Evolutionary conservation across 495 filamentous ascomycete genomes (phyloP), one percentile per base, ranked within the genome.

Genomic region (Trichocladium uniseriatum): DNA sequence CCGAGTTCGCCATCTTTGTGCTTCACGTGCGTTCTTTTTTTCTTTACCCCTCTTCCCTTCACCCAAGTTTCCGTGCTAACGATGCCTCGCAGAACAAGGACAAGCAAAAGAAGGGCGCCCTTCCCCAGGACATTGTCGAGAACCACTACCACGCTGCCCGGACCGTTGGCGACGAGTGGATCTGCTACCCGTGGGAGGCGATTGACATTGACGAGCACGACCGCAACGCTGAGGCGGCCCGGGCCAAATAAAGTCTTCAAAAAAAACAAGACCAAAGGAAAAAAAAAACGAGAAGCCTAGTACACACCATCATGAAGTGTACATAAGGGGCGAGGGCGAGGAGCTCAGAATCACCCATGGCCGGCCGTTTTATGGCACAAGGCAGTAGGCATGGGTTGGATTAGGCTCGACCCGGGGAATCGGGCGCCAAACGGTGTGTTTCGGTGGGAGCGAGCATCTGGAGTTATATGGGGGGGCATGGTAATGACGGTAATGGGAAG

Each of bases 121-220:
- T 99, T 41, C 89, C 94, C 13, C 57, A 79, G n/a, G 80, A 86
- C 11, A 87, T 95, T 81, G 76, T 88, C 61, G 70, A 84, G 48
- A 77, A 79, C 21, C 74, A 83, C 56, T 99, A 99, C 69, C 65
- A 88, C 48, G 92, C 92, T 19, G 86, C 92, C 13, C 73, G 82
- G 57, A 96, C 92, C 27, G 87, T 91, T 18, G 78, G 76, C 19
- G 91, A 99, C 71, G 83, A 88, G 47, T 99, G 92, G 92, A 96
- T 96, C 62, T 92, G 87, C 74, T 99, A 99, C 68, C 92, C 92
- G n/a, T 98, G 92, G 92, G 92, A 98, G 70, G 92, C 94, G 36
- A 86, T 71, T 70, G 86, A 96, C 66, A 96, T 97, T 57, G 92
- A 96, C 24, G 84, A 87, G 73, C 91, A 97, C 62, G 91, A 97